Evolutionary conservation across 495 filamentous ascomycete species (phyloP), one percentile per base, ranked within the genome.

Genomic region (Acidiella bohemica): DNA sequence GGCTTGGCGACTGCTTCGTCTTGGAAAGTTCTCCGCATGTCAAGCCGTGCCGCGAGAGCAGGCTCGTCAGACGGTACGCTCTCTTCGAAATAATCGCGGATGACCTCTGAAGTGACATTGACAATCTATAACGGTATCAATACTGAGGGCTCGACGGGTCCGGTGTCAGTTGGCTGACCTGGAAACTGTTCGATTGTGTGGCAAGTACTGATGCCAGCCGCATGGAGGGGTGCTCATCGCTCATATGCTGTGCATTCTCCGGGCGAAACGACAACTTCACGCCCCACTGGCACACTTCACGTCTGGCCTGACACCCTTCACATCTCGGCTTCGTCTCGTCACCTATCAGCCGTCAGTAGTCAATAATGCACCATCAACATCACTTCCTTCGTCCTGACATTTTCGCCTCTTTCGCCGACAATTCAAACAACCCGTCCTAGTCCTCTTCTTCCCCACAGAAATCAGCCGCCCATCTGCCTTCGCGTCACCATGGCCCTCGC

Each of bases 301-400:
- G 32, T 7, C 42, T 36, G 12, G 29, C 21, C 8, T 17, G 10
- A 19, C 47, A 50, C 2, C 32, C 36, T 22, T 38, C 35, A 27
- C 47, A 50, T 16, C 31, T 46, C 17, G 47, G 47, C 18, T 36
- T 50, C 32, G 35, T 23, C 34, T 50, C 47, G 26, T 50, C 47
- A 18, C 47, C 47, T 50, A 13, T 21, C 5, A 5, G 12, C 3
- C 17, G 27, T 42, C 13, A 21, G 8, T 13, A 28, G 16, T 37
- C 5, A 28, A 18, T 26, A 25, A 32, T 14, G 8, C 7, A 39
- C 21, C 9, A 16, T 25, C 1, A 13, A 21, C 39, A 32, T 5
- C 9, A 12, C 2, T 9, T 39, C 11, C 11, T 22, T 19, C 13
- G 6, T 17, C 33, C 42, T 13, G 35, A 50, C 47, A 50, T 26